phyloP scores from a whole-genome alignment of 768 basidiomycete genomes.

The Collybiopsis luxurians region DNA sequence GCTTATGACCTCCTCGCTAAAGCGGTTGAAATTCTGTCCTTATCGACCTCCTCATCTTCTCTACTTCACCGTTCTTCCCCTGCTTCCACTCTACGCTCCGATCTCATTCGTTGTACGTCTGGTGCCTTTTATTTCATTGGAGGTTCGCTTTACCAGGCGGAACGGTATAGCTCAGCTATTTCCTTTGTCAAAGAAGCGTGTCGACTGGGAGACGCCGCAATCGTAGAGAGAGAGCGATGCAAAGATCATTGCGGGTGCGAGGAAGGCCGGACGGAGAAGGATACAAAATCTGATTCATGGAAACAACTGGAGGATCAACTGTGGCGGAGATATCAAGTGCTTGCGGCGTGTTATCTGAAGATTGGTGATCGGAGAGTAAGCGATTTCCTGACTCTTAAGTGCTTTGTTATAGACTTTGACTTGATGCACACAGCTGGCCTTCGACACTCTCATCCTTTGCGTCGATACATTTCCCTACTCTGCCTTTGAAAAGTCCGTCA shows the following conservation, averaged over 20 bases:
- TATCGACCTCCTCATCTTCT: not conserved
- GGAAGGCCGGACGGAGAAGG: slow-evolving; percentile 20
- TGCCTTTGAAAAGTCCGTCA: slow-evolving; percentile 33
- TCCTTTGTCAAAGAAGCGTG: slow-evolving; percentile 68
- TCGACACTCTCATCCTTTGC: slow-evolving; percentile 50
- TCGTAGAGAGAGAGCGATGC: slow-evolving; percentile 26
- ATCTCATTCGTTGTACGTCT: slow-evolving; percentile 66
- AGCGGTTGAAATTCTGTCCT: slow-evolving; percentile 27
- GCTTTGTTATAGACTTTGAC: slow-evolving; percentile 5
- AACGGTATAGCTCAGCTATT: slow-evolving; percentile 58
- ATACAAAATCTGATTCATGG: slow-evolving; percentile 45
- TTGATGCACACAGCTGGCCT: slow-evolving; percentile 47
- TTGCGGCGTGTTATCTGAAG: slow-evolving; percentile 77
- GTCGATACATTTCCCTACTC: slow-evolving; percentile 54
- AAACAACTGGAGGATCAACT: slow-evolving; percentile 61
- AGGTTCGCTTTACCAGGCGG: slow-evolving; percentile 66
- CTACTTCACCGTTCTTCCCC: not conserved
- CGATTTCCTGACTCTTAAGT: slow-evolving; percentile 4
- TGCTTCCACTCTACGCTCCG: slow-evolving; percentile 35
- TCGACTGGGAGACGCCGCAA: slow-evolving; percentile 45
- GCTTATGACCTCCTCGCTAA: slow-evolving; percentile 47
- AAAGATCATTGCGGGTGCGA: not conserved
- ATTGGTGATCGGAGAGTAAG: slow-evolving; percentile 59
- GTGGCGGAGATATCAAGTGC: slow-evolving; percentile 74
- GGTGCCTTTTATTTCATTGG: slow-evolving; percentile 71